Evolutionary conservation across 2,329 filamentous ascomycete genomes (phyloP), one percentile per base, ranked within the genome.

Genomic region (Tolypocladium tropicale): DNA sequence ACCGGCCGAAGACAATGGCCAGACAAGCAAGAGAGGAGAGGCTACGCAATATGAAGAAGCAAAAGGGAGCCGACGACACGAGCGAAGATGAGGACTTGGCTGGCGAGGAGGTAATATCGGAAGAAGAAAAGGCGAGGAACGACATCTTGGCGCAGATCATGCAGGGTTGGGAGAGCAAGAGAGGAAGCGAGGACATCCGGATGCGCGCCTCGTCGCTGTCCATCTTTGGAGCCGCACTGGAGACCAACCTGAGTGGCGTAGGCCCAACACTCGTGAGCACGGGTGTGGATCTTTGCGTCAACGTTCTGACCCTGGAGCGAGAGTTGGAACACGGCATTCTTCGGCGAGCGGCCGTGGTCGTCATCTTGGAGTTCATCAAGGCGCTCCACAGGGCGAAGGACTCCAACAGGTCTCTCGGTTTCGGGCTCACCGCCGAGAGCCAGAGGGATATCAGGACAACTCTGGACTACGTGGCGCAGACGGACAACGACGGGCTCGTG

Each of bases 141-240:
- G 82, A 76, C 33, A 74, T 78, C 51, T 65, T 86, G 14, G 72
- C 76, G 25, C 75, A 77, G 57, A 88, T 90, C 57, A 75, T 89
- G 0, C 72, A 78, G 16, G 85, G 84, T 1, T 90, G 87, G 87
- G 78, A 85, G 60, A 79, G 83, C 59, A 84, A 82, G 56, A 73
- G 78, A 18, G 85, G 84, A 0, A 78, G 78, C 57, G 87, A 90
- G 66, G 87, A 90, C 64, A 74, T 89, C 14, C 78, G 88, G 4
- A 79, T 91, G 61, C 81, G 88, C 1, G 74, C 85, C 16, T 89
- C 86, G 25, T 84, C 86, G 4, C 68, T 91, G 7, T 86, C 85
- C 5, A 78, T 90, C 51, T 74, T 90, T 48, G 79, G 80, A 0
- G 71, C 72, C 1, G 76, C 77, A 0, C 68, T 89, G 30, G 85